Evolutionary conservation across 2,329 filamentous ascomycete genomes (phyloP).

Genomic region (Ceratocystis huliohia): DNA sequence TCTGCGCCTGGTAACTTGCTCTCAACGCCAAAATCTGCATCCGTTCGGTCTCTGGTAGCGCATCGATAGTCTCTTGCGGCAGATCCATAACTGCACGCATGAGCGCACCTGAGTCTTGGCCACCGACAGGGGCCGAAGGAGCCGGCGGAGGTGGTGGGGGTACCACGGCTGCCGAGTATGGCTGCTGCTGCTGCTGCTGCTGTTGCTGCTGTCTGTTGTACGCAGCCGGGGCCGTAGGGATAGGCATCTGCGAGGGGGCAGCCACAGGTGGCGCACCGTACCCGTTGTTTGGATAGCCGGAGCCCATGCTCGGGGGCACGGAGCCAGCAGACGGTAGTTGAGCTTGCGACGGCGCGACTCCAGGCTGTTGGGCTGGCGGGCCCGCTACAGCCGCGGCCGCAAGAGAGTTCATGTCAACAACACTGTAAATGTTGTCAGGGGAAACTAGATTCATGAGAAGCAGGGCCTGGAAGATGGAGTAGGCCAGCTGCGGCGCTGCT

Average conservation of each 20-base stretch:
- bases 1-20: constrained; percentile 38
- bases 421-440: constrained; percentile 64
- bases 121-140: constrained; percentile 28
- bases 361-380: constrained; percentile 26
- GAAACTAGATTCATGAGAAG: constrained; percentile 88
- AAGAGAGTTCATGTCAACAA: constrained; percentile 50
- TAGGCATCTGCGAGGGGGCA: constrained; percentile 6
- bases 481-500: constrained; percentile 82
- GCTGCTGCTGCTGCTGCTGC: constrained; percentile 26
- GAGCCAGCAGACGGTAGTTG: neutral
- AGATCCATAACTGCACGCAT: constrained; percentile 72
- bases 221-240: constrained; percentile 25
- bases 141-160: constrained; percentile 27
- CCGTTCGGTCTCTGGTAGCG: constrained; percentile 60
- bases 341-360: constrained; percentile 25
- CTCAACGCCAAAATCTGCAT: constrained; percentile 69
- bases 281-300: constrained; percentile 26
- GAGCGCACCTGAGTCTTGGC: constrained; percentile 55
- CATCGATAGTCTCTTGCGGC: constrained; percentile 67
- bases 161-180: constrained; percentile 25
- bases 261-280: constrained; percentile 29
- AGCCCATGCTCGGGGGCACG: neutral
- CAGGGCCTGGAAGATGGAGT: constrained; percentile 88
- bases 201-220: constrained; percentile 26
- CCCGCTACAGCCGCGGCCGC: constrained; percentile 30